A percentile compares a stretch with the other conserved stretches of the same genome.
Evolutionary conservation across 768 basidiomycete genomes (phyloP).

Genomic region (Suillus subaureus): DNA sequence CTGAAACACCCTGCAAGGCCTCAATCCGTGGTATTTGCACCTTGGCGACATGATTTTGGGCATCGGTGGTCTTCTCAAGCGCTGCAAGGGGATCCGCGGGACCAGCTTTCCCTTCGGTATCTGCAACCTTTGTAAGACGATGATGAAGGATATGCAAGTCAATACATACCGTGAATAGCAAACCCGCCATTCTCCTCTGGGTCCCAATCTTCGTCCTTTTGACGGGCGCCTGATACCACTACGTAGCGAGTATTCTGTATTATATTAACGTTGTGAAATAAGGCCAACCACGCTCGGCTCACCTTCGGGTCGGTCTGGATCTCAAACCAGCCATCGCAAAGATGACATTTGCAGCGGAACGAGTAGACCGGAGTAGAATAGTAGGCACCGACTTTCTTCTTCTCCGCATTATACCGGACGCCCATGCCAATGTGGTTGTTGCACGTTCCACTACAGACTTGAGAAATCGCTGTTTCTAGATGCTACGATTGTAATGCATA

Average conservation of each 20-base stretch:
- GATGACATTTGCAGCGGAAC: slow-evolving; percentile 97
- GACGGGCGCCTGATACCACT: slow-evolving; percentile 88
- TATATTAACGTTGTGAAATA: background rate
- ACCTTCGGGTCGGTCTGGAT: slow-evolving; percentile 98
- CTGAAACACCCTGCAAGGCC: slow-evolving; percentile 73
- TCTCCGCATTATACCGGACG: slow-evolving; percentile 99
- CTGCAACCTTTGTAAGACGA: slow-evolving; percentile 36
- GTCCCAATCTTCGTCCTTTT: slow-evolving; percentile 96
- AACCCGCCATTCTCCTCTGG: slow-evolving; percentile 95
- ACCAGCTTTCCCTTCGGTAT: slow-evolving; percentile 64
- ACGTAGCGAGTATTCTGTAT: slow-evolving; percentile 92
- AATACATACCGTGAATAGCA: slow-evolving; percentile 73
- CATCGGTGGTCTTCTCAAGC: slow-evolving; percentile 85
- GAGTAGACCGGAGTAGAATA: slow-evolving; percentile 93
- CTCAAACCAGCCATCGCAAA: slow-evolving; percentile 97
- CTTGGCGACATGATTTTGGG: slow-evolving; percentile 69
- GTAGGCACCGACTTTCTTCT: slow-evolving; percentile 95
- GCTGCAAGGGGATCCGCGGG: slow-evolving; percentile 85
- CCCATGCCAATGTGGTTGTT: slow-evolving; percentile 98
- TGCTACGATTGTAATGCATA: slow-evolving; percentile 38
- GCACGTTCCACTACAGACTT: slow-evolving; percentile 74
- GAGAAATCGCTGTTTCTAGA: slow-evolving; percentile 7
- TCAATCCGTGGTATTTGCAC: slow-evolving; percentile 83
- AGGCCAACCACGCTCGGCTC: slow-evolving; percentile 4
- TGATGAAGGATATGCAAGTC: background rate